phyloP scores from a whole-genome alignment of 352 stramenopile species.

The Phytophthora cactorum region DNA sequence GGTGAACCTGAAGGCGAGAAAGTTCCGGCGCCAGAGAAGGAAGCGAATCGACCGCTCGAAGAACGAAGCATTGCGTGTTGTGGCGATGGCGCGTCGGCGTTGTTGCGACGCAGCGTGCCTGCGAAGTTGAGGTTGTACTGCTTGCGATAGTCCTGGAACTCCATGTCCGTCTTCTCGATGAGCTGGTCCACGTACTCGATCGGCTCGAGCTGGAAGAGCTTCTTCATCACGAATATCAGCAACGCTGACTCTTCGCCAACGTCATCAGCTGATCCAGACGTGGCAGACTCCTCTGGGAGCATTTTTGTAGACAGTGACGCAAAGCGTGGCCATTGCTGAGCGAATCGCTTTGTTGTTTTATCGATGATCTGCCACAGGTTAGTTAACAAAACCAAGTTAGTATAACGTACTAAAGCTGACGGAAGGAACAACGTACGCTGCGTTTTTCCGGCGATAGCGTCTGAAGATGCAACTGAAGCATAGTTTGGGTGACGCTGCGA shows the following conservation, averaged over 20 bases:
- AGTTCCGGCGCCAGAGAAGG: constrained; percentile 39
- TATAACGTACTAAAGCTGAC: neutral
- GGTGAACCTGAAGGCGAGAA: constrained; percentile 26
- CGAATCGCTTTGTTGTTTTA: constrained; percentile 43
- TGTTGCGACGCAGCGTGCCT: constrained; percentile 27
- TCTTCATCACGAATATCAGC: constrained; percentile 46
- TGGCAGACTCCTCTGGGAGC: neutral
- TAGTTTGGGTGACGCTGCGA: constrained; percentile 42
- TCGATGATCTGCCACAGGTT: constrained; percentile 42
- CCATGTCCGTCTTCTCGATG: constrained; percentile 43
- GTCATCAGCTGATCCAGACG: constrained; percentile 10
- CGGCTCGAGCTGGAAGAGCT: constrained; percentile 48
- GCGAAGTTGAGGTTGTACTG: constrained; percentile 48
- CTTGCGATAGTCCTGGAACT: constrained; percentile 48
- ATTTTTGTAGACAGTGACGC: constrained; percentile 15
- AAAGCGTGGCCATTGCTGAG: constrained; percentile 29
- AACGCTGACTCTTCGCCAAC: constrained; percentile 28
- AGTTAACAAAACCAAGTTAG: constrained; percentile 10
- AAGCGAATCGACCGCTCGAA: constrained; percentile 43
- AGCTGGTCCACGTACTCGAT: constrained; percentile 55
- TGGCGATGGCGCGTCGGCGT: constrained; percentile 35
- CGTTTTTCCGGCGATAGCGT: constrained; percentile 45
- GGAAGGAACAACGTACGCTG: constrained; percentile 27
- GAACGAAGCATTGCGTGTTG: constrained; percentile 30
- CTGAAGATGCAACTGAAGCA: constrained; percentile 50